Base-by-base conservation (phyloP, 129 eudicot genomes). In the Chrysanthemum seticuspe region DNA sequence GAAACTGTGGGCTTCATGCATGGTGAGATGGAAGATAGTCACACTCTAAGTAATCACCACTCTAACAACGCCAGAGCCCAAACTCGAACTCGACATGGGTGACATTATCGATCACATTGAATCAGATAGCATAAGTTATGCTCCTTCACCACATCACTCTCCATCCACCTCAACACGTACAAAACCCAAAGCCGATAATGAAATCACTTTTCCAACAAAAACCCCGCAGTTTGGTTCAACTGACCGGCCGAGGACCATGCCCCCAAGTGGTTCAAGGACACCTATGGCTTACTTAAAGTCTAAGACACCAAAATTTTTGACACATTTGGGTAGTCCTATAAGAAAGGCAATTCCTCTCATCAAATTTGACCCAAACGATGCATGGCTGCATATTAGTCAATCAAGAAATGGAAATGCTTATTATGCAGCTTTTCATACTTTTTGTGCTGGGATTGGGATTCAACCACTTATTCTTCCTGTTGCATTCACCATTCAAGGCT, bases 401-500 rank as follows among this genome's bases (percentile, higher is more conserved):
- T n/a, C n/a, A n/a, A n/a, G n/a, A n/a, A n/a, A n/a, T n/a, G n/a
- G n/a, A n/a, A 84, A 80, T 62, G 70, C 81, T 1, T 84, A 55
- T 36, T 76, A 76, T 52, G 83, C 85, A 10, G 78, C 83, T 25
- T 84, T 84, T 60, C 88, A 84, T 59, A 76, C 83, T 10, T 74
- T 84, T 18, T 72, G 79, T 49, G 77, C 88, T 27, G 88, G 88
- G 23, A 72, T 84, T 27, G 88, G 88, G 48, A 53, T 84, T 40
- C 88, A 84, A 63, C 79, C 88, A 11, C 85, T 84, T 52, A 55
- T 80, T 36, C 82, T 84, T 56, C 88, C 85, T 27, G 74, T 84
- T 65, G 80, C 88, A 63, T 76, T 84, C 45, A 74, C 85, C n/a
- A 62, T 65, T 54, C 83, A 80, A 61, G 88, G 96, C 70, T 90